Percentiles rank a stretch among this genome's conserved stretches.
Evolutionary conservation across 257 asterid genomes (phyloP).

Genomic region (Solanum ossicruentum): DNA sequence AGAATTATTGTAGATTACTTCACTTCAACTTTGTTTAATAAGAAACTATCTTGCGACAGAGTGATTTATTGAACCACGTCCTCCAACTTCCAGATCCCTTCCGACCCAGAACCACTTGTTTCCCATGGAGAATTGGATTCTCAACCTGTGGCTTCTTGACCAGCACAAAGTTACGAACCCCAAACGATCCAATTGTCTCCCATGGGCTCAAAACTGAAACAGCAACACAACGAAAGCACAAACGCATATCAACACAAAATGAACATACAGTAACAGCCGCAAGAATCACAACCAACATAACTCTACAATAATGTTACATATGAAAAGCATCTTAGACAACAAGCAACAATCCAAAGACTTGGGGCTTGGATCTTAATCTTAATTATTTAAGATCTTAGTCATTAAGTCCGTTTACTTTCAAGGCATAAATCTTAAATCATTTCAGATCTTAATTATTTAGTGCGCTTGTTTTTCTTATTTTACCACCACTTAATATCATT

Average conservation of each 20-base stretch:
- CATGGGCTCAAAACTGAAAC: slow-evolving; percentile 64
- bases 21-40: slow-evolving; percentile 17
- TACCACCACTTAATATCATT: no score
- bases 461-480: no score
- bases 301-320: neutral
- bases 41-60: slow-evolving; percentile 47
- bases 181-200: slow-evolving; percentile 78
- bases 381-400: no score
- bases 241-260: neutral
- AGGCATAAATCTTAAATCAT: no score
- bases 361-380: no score
- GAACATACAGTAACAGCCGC: neutral
- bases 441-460: no score
- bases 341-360: neutral
- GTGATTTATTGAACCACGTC: slow-evolving; percentile 74
- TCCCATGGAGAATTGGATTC: slow-evolving; percentile 14
- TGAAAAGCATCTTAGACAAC: neutral
- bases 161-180: slow-evolving; percentile 74
- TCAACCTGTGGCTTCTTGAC: slow-evolving; percentile 69
- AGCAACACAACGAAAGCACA: neutral
- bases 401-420: no score
- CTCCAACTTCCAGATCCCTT: slow-evolving; percentile 52
- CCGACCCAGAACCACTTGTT: slow-evolving; percentile 20
- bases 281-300: neutral
- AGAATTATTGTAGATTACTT: neutral